Percentiles rank a stretch among this genome's conserved stretches.
Conservation (phyloP, 2,329 filamentous ascomycete genomes). For the Alternaria arborescens region DNA sequence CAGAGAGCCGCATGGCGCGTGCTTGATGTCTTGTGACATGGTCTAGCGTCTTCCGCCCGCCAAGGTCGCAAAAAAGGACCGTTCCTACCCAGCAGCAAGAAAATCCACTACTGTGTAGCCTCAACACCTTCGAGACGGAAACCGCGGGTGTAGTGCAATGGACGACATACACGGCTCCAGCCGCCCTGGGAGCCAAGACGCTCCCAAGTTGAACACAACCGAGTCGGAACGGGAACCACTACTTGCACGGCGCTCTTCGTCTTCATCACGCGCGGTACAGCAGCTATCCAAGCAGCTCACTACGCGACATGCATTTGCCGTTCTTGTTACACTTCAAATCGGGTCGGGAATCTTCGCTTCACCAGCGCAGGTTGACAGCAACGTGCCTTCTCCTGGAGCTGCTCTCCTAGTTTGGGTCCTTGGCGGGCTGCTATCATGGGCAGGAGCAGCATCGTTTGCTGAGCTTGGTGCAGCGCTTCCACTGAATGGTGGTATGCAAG, state of each 20-base stretch:
- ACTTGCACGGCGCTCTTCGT: conserved; percentile 28
- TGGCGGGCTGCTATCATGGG: conserved; percentile 70
- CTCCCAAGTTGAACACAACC: conserved; percentile 21
- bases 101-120: neutral
- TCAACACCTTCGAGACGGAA: neutral
- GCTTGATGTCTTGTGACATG: conserved; percentile 4
- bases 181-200: conserved; percentile 8
- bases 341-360: conserved; percentile 72
- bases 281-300: conserved; percentile 41
- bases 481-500: conserved; percentile 70
- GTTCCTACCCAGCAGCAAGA: neutral
- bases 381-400: conserved; percentile 68
- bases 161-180: neutral
- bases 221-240: conserved; percentile 44
- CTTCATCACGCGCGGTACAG: conserved; percentile 21
- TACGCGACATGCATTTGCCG: conserved; percentile 60
- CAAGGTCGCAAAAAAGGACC: conserved; percentile 2
- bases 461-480: conserved; percentile 71
- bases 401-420: conserved; percentile 69
- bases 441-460: conserved; percentile 68
- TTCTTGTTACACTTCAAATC: conserved; percentile 70
- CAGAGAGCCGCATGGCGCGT: conserved; percentile 2
- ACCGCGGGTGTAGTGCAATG: neutral
- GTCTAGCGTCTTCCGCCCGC: conserved; percentile 2
- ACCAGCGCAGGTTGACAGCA: conserved; percentile 68